Base-by-base conservation (phyloP, 2,329 filamentous ascomycete genomes). In the Alternaria sp. region DNA sequence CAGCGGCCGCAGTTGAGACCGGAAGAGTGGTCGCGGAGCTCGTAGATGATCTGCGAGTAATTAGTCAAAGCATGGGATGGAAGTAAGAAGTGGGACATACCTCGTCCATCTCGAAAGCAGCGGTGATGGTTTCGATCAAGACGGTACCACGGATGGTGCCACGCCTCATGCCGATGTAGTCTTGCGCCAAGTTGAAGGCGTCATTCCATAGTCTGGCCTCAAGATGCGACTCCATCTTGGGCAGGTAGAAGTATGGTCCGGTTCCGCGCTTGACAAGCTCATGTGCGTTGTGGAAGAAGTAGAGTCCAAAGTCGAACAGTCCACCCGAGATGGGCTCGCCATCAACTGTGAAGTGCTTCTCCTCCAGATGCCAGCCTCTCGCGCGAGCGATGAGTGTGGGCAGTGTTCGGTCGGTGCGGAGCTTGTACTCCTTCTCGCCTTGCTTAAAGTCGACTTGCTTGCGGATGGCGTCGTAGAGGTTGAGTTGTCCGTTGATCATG, bases 71-170 rank as follows among this genome's bases (percentile, higher is more conserved):
- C 32, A 1, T 16, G 39, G 7, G 38, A 6, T 5, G 7, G 16
- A n/a, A 4, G 2, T 2, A 3, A 9, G 14, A 2, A 6, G 7
- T n/a, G 8, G 18, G 26, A 32, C 49, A 65, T 71, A 83, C 82
- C 81, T 99, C 95, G 74, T 99, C 95, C 95, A 99, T 99, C 86
- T 99, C 95, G 75, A 99, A 99, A 16, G 94, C 95, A 42, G 95
- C 95, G 43, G 94, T 87, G 79, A 99, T 98, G 57, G 95, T 98
- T 87, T 99, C 95, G 75, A 99, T 98, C 72, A 99, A 84, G 39
- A 98, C 94, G 3, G 95, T 99, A 64, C 88, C 95, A 71, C 95
- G 91, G 81, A 98, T 96, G 55, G 93, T 98, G 56, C 95, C 95
- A 61, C 95, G 88, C 56, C 87, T 87, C 83, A 99, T 91, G 70